phyloP scores from a whole-genome alignment of 768 basidiomycete species.

The Leccinum pellstonianum region DNA sequence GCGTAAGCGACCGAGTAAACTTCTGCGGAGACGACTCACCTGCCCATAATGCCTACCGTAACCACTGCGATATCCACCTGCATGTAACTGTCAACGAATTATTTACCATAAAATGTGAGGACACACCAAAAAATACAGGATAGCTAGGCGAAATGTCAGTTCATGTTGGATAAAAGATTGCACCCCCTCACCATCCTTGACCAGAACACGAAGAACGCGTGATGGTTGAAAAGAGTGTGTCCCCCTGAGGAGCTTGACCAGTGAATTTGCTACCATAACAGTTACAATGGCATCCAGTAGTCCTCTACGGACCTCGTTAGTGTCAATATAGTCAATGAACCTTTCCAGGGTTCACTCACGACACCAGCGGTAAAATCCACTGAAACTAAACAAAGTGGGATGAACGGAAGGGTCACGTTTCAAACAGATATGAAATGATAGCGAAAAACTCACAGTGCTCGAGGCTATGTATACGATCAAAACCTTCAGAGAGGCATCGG shows the following conservation, averaged over 20 bases:
- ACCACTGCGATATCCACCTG: background rate
- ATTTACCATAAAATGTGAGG: background rate
- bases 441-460: background rate
- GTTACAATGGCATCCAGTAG: background rate
- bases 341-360: background rate
- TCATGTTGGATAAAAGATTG: background rate
- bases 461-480: background rate
- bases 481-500: background rate
- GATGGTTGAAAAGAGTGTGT: background rate
- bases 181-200: slow-evolving; percentile 12
- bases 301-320: background rate
- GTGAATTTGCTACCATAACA: background rate
- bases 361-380: background rate
- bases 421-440: background rate
- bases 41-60: background rate
- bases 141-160: slow-evolving; percentile 1
- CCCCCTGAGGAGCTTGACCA: background rate
- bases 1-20: background rate
- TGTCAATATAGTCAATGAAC: background rate
- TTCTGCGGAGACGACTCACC: slow-evolving; percentile 1
- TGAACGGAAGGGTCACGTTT: background rate
- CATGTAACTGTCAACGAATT: background rate
- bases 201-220: background rate
- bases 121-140: background rate
- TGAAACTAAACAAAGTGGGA: background rate